Base-by-base conservation (phyloP, 179 eudicot species). In the Amaranthus tricolor region DNA sequence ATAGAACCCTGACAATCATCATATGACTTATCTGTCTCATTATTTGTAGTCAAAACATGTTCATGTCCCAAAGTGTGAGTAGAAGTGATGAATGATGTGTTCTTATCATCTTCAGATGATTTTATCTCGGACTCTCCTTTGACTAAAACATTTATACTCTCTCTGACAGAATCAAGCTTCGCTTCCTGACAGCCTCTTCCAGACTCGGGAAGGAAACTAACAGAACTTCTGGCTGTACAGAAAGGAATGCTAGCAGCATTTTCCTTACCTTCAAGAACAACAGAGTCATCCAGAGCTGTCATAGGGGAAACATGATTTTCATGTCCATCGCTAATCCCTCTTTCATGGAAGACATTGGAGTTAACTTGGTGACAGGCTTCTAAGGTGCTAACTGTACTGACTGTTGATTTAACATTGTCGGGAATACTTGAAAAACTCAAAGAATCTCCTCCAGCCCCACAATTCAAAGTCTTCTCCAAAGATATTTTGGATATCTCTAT, bases 401-500 rank as follows among this genome's bases (percentile, higher is more conserved):
- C 24, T 44, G 63, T 62, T 51, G 82, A 70, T n/a, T 64, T 70
- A 31, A 59, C 67, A 72, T 70, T 66, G 15, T 65, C 81, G 74
- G 24, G 66, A 40, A 65, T 71, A 57, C 68, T 66, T 54, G 59
- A 72, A 66, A 80, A 44, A 75, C 51, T 74, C 73, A 82, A 70
- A 19, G 83, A 16, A 51, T 66, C 77, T 72, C 78, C 83, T 49
- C 70, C 82, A 53, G 76, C 45, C 43, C 53, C 75, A 68, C 11
- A 59, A 54, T 53, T 49, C 19, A 63, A 54, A 73, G 86, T 57
- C 71, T 81, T 83, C 54, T 73, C 68, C 13, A 60, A 67, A 66
- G 76, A 56, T 78, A 58, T 45, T 71, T 69, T 62, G 43, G 76
- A 73, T 81, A 69, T 85, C 64, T 24, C 61, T 66, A 77, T 49